Evolutionary conservation across 1,139 yeast species (phyloP), one percentile per base, ranked within the genome.

Genomic region (Protomyces arabidopsidicola): DNA sequence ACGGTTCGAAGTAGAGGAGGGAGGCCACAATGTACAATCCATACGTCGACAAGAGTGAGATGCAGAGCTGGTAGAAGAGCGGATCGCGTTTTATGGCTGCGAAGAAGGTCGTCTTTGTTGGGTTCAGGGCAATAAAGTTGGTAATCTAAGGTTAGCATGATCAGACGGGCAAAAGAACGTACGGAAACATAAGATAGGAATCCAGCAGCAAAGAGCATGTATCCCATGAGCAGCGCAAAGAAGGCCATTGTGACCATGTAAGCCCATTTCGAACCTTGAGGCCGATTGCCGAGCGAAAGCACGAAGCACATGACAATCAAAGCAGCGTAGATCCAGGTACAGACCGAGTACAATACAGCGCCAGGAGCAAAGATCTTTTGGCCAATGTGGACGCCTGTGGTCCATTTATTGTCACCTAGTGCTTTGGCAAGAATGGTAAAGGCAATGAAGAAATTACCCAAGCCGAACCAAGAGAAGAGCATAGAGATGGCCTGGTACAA

Each of bases 291-390:
- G 75, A 93, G 86, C 58, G 97, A 86, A 68, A 93, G 77, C 63
- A 93, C 91, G 75, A 93, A 93, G 18, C 96, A 90, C 1, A 97
- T 87, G 16, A 90, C 87, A n/a, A 93, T 75, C 14, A 96, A 89
- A 1, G 93, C 89, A 65, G 90, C 80, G 72, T 93, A 93, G 45
- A 93, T 77, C 97, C 98, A 93, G 18, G 91, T 76, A 72, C 93
- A 87, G 0, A 91, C 81, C 8, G 88, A 93, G 2, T 95, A 85
- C 39, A 93, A 78, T 4, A 87, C 79, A 65, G 84, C 84, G 38
- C 97, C 95, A 0, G 90, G 93, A 1, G 84, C 82, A 72, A 83
- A 82, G 48, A 52, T 45, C 38, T 65, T 38, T 10, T 54, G 50
- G 2, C 59, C 50, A 3, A 55, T 51, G 14, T 66, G 67, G 42